These are phyloP conservation scores for Lactarius vividus DNA, from an alignment of 768 basidiomycete genomes.

Conservation along the genomic window DNA sequence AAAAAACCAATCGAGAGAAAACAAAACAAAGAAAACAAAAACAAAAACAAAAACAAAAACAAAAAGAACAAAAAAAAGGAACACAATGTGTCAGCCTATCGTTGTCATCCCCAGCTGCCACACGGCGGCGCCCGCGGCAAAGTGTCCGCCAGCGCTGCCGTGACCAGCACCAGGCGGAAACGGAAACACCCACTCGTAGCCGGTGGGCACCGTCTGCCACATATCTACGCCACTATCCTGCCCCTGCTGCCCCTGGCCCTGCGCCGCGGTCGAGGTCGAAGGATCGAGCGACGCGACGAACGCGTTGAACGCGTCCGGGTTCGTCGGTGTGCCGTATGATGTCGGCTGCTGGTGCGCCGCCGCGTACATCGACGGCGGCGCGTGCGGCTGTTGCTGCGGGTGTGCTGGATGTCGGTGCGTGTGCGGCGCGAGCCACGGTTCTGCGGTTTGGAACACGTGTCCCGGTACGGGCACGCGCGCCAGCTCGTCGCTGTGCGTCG, in stretches of 20 bases:
- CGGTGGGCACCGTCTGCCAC: slow-evolving; percentile 25
- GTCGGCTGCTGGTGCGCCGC: slow-evolving; percentile 1
- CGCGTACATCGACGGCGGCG: slow-evolving; percentile 4
- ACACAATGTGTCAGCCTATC: not conserved
- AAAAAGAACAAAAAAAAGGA: not conserved
- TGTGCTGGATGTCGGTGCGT: slow-evolving; percentile 5
- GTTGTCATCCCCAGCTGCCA: not conserved
- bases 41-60: not conserved
- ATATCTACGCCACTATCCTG: slow-evolving; percentile 16
- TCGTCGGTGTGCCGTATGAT: slow-evolving; percentile 10
- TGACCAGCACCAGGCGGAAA: slow-evolving; percentile 7
- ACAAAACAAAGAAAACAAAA: not conserved
- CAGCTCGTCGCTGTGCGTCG: slow-evolving; percentile 25
- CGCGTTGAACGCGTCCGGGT: slow-evolving; percentile 7
- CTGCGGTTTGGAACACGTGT: slow-evolving; percentile 10
- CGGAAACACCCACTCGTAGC: slow-evolving; percentile 27
- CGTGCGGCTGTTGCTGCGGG: slow-evolving; percentile 7
- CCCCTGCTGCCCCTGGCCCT: not conserved
- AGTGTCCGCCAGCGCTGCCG: not conserved
- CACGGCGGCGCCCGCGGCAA: not conserved
- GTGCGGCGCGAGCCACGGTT: slow-evolving; percentile 20
- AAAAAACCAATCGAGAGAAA: not conserved
- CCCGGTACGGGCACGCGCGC: slow-evolving; percentile 14
- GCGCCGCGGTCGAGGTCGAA: not conserved
- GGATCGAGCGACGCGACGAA: slow-evolving; percentile 5